A percentile compares a stretch with the other conserved stretches of the same genome.
Conservation (phyloP, 2,329 filamentous ascomycete species). For the Fusarium algeriense region DNA sequence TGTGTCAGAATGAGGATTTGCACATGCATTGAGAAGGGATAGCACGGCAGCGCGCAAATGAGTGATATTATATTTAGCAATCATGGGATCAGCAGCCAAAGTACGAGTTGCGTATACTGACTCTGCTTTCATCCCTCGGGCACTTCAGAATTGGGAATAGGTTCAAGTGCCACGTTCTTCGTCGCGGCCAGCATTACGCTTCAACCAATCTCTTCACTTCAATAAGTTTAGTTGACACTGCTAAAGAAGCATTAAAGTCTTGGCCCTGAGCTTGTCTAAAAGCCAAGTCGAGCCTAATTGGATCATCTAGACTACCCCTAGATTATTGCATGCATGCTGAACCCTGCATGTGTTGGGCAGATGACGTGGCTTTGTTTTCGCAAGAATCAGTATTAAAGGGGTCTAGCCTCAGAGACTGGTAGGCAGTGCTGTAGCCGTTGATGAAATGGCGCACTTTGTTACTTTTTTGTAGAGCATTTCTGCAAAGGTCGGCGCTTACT, state of each 20-base stretch:
- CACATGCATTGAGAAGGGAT: background rate
- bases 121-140: background rate
- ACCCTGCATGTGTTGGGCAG: background rate
- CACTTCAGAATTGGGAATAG: background rate
- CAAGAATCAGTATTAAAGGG: background rate
- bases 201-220: background rate
- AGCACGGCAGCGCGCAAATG: background rate
- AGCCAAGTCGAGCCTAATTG: background rate
- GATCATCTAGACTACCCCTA: background rate
- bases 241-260: background rate
- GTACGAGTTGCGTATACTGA: background rate
- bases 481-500: background rate
- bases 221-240: background rate
- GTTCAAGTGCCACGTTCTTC: no score
- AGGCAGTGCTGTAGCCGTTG: background rate
- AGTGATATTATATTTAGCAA: background rate
- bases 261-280: background rate
- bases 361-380: background rate
- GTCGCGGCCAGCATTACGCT: background rate
- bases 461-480: no score
- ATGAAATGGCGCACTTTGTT: background rate
- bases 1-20: background rate
- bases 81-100: background rate
- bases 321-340: background rate
- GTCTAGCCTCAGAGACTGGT: background rate